phyloP scores from a whole-genome alignment of 2,329 filamentous ascomycete species.

The Fusarium verticillioides region DNA sequence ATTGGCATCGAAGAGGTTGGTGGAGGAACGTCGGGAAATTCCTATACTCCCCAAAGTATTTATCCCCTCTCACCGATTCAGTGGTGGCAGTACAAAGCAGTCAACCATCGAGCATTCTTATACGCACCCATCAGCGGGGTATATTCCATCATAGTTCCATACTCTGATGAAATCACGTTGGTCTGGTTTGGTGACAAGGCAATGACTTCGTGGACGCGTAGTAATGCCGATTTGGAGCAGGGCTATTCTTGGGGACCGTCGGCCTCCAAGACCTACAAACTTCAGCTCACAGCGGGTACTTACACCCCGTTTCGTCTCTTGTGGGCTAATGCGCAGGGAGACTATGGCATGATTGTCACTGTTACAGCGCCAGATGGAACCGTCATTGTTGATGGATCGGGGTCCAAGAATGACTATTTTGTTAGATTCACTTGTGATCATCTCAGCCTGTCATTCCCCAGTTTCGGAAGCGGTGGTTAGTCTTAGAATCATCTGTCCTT shows the following conservation, averaged over 20 bases:
- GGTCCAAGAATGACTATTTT: neutral
- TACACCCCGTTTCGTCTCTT: neutral
- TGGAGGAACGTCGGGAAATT: neutral
- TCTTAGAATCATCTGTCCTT: rapidly evolving
- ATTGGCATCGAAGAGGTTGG: neutral
- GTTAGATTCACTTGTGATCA: neutral
- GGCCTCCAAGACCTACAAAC: neutral
- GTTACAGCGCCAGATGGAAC: neutral
- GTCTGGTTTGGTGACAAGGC: neutral
- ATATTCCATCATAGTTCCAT: neutral
- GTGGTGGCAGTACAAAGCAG: neutral
- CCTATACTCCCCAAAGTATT: neutral
- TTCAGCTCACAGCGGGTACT: neutral
- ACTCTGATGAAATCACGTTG: neutral
- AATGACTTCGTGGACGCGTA: neutral
- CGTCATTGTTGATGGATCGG: neutral
- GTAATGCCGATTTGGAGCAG: neutral
- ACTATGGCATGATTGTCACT: neutral
- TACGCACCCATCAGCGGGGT: neutral
- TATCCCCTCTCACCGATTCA: neutral
- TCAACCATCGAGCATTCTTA: neutral
- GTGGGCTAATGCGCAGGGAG: neutral
- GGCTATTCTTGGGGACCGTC: neutral
- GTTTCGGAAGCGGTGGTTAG: neutral
- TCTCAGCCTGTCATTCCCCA: neutral